Evolutionary conservation across 805 yeast species (phyloP).

Genomic region (Henningerozyma blattae): DNA sequence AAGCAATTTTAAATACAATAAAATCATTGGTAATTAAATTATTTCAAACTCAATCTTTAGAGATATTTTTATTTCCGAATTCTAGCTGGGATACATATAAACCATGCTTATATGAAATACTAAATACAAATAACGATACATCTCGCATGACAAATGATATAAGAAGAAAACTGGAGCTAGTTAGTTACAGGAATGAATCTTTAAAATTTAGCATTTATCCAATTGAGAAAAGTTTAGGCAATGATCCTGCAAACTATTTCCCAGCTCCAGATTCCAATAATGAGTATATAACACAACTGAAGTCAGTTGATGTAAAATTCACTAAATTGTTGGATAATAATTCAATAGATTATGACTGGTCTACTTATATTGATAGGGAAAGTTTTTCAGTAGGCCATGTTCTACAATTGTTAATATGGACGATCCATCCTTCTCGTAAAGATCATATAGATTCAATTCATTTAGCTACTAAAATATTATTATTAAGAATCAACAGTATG

Average conservation of each 20-base stretch:
- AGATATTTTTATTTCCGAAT: constrained; percentile 51
- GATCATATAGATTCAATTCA: constrained; percentile 22
- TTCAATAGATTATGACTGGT: constrained; percentile 22
- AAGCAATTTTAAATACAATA: constrained; percentile 16
- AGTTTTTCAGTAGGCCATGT: constrained; percentile 13
- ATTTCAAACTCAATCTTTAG: constrained; percentile 27
- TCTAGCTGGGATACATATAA: constrained; percentile 45
- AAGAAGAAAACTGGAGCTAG: constrained; percentile 41
- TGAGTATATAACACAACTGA: constrained; percentile 20
- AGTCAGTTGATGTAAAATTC: constrained; percentile 14
- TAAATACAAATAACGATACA: constrained; percentile 9
- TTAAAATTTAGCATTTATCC: constrained; percentile 28
- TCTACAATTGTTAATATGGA: constrained; percentile 22
- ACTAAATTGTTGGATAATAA: constrained; percentile 18
- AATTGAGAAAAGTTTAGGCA: background rate
- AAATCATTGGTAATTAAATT: constrained; percentile 19
- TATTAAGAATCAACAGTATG: constrained; percentile 17
- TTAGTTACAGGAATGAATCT: constrained; percentile 61
- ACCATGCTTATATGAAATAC: constrained; percentile 32
- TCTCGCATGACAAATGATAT: constrained; percentile 15
- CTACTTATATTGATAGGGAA: constrained; percentile 19
- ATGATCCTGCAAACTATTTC: constrained; percentile 21
- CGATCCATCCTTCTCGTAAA: constrained; percentile 20
- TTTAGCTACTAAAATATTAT: constrained; percentile 18
- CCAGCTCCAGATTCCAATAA: constrained; percentile 24